Base-by-base conservation (phyloP, 768 basidiomycete genomes). In the Porpolomopsis calyptriformis region DNA sequence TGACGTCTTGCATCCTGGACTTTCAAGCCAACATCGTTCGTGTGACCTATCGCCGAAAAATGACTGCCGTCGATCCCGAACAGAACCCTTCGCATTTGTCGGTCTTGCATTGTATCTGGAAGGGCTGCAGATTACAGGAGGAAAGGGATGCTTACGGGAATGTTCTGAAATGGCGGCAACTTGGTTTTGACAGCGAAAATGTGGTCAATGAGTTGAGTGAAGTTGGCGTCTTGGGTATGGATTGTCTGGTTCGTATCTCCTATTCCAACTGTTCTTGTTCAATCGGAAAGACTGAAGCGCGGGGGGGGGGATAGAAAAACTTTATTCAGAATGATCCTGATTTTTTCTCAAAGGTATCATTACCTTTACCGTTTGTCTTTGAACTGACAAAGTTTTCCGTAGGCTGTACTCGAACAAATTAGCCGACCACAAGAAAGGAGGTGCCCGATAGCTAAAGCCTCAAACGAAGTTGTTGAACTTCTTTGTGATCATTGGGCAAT, bases 21-120 rank as follows among this genome's bases (percentile, higher is more conserved):
- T 92, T 91, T 61, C 89, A 92, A 66, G 80, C 85, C 22, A 89
- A 88, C 61, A 76, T 90, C 48, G 69, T 86, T 45, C 78, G 85
- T 31, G 77, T 88, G 23, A 78, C 77, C 11, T 84, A 85, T 59
- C 77, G 82, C 46, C 85, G 83, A 67, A 90, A 89, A 65, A 84
- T 73, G 12, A 85, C 85, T 2, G 61, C 76, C 19, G 85, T 92
- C 14, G 82, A 88, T 54, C 76, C 82, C 2, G 77, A 80, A 23
- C 60, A 61, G 34, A 80, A 85, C 46, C 70, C 72, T 3, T 62
- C 67, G 3, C 84, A 88, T 53, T 67, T 65, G 10, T 67, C 65
- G 16, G 67, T 74, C 23, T 66, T 91, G 26, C 66, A 76, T 16
- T 76, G 71, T 49, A 80, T 92, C 43, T 92, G 90, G 89, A 59